Percentiles rank a stretch among this genome's conserved stretches.
Conservation (phyloP, 108 stramenopile genomes). For the Stephanodiscus minutulus region DNA sequence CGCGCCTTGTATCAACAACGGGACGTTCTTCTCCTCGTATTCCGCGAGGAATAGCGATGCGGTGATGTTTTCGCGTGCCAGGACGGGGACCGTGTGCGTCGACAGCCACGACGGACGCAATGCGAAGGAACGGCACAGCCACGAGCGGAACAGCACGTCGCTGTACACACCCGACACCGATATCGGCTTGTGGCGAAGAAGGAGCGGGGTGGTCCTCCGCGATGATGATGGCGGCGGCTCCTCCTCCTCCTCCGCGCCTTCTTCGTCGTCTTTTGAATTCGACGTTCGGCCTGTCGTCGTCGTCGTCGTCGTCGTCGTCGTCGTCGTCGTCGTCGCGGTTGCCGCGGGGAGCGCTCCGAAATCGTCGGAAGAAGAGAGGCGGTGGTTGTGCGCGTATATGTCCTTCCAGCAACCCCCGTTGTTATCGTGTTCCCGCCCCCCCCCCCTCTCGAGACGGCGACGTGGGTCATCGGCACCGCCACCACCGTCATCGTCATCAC, state of each 20-base stretch:
- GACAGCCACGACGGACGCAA: slow-evolving; percentile 64
- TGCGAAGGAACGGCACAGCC: slow-evolving; percentile 79
- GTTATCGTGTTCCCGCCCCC: not conserved
- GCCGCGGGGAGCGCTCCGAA: too few relatives aligned
- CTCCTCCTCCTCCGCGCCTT: not conserved
- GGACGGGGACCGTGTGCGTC: slow-evolving; percentile 28
- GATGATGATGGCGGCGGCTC: too few relatives aligned
- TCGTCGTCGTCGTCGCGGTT: slow-evolving; percentile 2
- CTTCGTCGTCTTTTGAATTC: not conserved
- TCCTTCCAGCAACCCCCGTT: slow-evolving; percentile 57
- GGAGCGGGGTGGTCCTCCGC: too few relatives aligned
- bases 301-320: not conserved
- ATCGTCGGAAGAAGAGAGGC: too few relatives aligned
- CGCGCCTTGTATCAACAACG: slow-evolving; percentile 68
- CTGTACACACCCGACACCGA: slow-evolving; percentile 71
- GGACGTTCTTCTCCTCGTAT: slow-evolving; percentile 70
- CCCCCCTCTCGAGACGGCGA: too few relatives aligned
- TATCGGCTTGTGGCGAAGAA: slow-evolving; percentile 58
- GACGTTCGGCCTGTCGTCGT: slow-evolving; percentile 10
- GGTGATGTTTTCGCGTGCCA: slow-evolving; percentile 51
- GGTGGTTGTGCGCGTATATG: slow-evolving; percentile 48
- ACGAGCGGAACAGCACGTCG: slow-evolving; percentile 79
- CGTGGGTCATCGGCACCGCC: not conserved
- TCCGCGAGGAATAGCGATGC: slow-evolving; percentile 50
- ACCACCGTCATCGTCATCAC: not conserved